Conservation (phyloP, 2,329 filamentous ascomycete genomes). For the Harringtonia lauricola region DNA sequence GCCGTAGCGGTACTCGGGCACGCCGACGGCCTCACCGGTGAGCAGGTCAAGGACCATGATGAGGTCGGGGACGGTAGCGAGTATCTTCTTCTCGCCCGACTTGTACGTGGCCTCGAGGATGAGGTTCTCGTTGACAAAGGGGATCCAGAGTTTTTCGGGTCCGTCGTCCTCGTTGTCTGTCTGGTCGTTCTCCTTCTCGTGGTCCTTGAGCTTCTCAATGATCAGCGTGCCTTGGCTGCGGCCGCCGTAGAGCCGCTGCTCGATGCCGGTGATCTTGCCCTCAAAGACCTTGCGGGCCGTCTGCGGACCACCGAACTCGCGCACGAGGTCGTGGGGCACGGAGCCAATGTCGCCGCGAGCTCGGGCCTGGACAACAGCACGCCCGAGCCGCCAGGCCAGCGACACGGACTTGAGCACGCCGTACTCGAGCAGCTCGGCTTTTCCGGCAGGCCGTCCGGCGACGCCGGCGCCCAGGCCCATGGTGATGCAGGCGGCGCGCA, state of each 20-base stretch:
- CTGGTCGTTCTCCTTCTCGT: conserved; percentile 20
- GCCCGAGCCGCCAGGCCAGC: conserved; percentile 34
- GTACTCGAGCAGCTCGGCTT: conserved; percentile 19
- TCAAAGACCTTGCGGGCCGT: conserved; percentile 36
- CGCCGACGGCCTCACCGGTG: conserved; percentile 36
- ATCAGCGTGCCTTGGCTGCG: conserved; percentile 32
- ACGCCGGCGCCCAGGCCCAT: conserved; percentile 18
- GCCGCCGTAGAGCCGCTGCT: conserved; percentile 35
- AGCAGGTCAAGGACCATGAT: conserved; percentile 36
- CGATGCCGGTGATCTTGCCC: conserved; percentile 41
- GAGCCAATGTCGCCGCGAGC: conserved; percentile 30
- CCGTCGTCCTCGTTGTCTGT: conserved; percentile 4
- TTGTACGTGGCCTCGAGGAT: conserved; percentile 15
- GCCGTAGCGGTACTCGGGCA: conserved; percentile 44
- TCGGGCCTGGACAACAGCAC: conserved; percentile 38
- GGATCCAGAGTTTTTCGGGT: conserved; percentile 12
- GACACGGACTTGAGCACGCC: conserved; percentile 25
- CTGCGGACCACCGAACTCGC: conserved; percentile 32
- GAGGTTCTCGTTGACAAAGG: conserved; percentile 19
- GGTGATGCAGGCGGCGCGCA: conserved; percentile 27
- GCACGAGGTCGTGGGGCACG: conserved; percentile 34
- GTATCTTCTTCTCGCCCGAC: conserved; percentile 15
- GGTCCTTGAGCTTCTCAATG: conserved; percentile 14
- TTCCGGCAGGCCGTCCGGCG: conserved; percentile 20
- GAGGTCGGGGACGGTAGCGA: conserved; percentile 37